A percentile compares a stretch with the other conserved stretches of the same genome.
Conservation (phyloP, 1,284 basidiomycete species). For the Volvariella surrecta region DNA sequence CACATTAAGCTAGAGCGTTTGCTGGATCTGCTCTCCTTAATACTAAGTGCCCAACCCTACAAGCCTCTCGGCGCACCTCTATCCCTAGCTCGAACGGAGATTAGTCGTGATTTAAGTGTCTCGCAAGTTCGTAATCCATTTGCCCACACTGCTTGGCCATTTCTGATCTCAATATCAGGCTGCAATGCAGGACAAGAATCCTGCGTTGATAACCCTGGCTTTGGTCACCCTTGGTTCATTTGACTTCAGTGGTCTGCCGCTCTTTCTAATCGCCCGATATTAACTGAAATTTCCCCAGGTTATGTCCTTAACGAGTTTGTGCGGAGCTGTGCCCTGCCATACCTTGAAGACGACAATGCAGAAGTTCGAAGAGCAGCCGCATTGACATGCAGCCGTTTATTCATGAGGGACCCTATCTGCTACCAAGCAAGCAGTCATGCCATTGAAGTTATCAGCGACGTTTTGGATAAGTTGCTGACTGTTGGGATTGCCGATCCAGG, state of each 20-base stretch:
- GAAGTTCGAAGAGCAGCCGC: constrained; percentile 91
- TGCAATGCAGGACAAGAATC: constrained; percentile 45
- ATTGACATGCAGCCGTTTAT: constrained; percentile 85
- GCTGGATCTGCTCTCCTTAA: constrained; percentile 74
- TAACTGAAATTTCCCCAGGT: constrained; percentile 36
- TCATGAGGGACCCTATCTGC: constrained; percentile 94
- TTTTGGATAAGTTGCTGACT: constrained; percentile 93
- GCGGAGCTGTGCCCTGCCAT: constrained; percentile 85
- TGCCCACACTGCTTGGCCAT: neutral
- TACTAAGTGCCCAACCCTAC: constrained; percentile 79
- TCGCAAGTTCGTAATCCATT: constrained; percentile 38
- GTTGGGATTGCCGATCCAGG: constrained; percentile 97
- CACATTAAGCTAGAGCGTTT: constrained; percentile 56
- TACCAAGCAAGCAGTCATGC: constrained; percentile 95
- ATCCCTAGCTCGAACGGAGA: constrained; percentile 44
- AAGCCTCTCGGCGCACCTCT: constrained; percentile 77
- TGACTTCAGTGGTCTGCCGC: constrained; percentile 78
- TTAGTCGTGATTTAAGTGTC: constrained; percentile 48
- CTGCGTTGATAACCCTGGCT: constrained; percentile 80
- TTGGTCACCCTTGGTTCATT: constrained; percentile 87
- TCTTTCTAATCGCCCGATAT: constrained; percentile 1
- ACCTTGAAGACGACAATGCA: constrained; percentile 87
- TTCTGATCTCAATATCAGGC: constrained; percentile 19
- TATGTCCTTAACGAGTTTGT: constrained; percentile 97
- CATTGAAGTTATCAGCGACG: constrained; percentile 96